phyloP scores from a whole-genome alignment of 257 asterid species.

The Solanum chiquidenum region DNA sequence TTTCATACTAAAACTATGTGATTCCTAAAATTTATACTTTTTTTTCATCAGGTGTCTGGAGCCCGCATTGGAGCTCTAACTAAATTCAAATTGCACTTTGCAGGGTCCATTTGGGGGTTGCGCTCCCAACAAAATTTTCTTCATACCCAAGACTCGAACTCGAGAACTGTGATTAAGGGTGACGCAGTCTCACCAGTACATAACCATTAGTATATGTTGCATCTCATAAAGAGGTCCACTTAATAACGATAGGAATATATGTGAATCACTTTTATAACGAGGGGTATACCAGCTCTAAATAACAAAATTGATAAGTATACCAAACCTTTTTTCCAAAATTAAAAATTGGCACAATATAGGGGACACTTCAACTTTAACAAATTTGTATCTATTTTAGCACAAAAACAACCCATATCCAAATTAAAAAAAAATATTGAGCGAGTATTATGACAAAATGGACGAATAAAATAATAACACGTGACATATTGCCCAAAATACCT shows the following conservation, averaged over 20 bases:
- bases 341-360: neutral
- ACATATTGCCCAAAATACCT: neutral
- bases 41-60: accelerated
- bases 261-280: neutral
- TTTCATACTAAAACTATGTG: too few relatives aligned
- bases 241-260: too few relatives aligned
- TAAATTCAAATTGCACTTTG: accelerated
- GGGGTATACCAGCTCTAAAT: too few relatives aligned
- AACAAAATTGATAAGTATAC: accelerated
- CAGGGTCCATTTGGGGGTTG: accelerated
- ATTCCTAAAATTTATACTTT: too few relatives aligned
- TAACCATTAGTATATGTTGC: neutral
- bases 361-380: neutral
- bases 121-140: too few relatives aligned
- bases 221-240: neutral
- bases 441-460: neutral
- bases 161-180: too few relatives aligned
- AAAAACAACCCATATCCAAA: neutral
- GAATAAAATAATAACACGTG: neutral
- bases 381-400: neutral
- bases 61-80: accelerated
- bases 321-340: too few relatives aligned
- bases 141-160: accelerated
- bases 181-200: too few relatives aligned
- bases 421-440: neutral